These are phyloP conservation scores for Raffaelea ambrosiae DNA, from an alignment of 2,329 filamentous ascomycete species.

Conservation along the genomic window DNA sequence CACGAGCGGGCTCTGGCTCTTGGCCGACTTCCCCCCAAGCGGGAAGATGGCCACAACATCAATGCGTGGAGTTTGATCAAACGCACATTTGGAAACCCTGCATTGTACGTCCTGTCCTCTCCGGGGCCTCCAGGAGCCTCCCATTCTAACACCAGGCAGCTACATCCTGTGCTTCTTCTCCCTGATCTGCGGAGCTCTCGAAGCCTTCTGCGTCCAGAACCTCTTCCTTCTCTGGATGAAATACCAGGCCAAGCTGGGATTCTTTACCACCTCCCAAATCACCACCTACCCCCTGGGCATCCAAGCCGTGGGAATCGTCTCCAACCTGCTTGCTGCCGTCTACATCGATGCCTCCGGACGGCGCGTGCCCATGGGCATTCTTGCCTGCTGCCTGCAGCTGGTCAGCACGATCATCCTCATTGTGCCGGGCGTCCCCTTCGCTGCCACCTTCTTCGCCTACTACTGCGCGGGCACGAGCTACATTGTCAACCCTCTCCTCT, in stretches of 20 bases:
- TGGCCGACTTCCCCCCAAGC: constrained; percentile 25
- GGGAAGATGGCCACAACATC: constrained; percentile 6
- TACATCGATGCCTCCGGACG: not conserved
- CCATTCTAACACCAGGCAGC: not conserved
- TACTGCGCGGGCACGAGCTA: not conserved
- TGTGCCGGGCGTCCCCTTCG: not conserved
- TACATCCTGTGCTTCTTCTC: constrained; percentile 58
- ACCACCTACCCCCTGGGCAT: constrained; percentile 50
- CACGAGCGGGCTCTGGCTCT: constrained; percentile 25
- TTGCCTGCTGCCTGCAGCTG: constrained; percentile 1
- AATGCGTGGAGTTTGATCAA: no score
- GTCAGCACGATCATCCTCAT: not conserved
- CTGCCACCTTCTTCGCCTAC: not conserved
- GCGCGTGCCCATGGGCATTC: not conserved
- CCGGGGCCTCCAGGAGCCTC: not conserved
- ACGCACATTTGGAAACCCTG: no score
- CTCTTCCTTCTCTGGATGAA: constrained; percentile 41
- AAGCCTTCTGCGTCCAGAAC: constrained; percentile 59
- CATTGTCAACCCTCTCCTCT: not conserved
- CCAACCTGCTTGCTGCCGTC: not conserved
- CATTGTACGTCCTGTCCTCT: not conserved
- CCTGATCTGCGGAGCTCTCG: constrained; percentile 62
- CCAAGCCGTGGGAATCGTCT: constrained; percentile 34
- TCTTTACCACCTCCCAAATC: constrained; percentile 36
- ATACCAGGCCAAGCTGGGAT: constrained; percentile 34